Base-by-base conservation (phyloP, 1,139 yeast genomes). In the Groenewaldozyma auringiensis region DNA sequence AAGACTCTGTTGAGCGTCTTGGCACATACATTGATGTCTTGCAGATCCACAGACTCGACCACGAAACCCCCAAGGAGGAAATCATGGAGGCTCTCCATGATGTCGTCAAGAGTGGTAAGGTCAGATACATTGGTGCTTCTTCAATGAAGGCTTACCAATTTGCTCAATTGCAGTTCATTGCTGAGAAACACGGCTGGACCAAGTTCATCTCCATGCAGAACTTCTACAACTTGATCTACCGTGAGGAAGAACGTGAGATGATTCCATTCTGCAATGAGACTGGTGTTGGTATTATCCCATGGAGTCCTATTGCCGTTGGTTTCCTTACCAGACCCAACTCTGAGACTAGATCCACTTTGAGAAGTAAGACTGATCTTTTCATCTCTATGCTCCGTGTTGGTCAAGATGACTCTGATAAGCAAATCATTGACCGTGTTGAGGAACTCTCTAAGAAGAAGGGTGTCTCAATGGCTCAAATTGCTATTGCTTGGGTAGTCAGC, bases 11-110 rank as follows among this genome's bases (percentile, higher is more conserved):
- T 14, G 62, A 74, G 43, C 67, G 95, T 49, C 70, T 87, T 47
- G 63, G 75, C 14, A 83, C 94, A 0, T 84, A 84, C 58, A 66
- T 87, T 52, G 95, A 87, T 62, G 69, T 85, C 53, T 84, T 85
- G 1, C 85, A 83, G 63, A 69, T 86, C 60, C 96, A 86, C 63
- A 64, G 81, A 48, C 65, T 66, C 34, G 82, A 77, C 52, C 51
- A 55, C 27, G 56, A 62, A 0, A 67, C 72, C 3, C 72, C 76
- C 37, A 65, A 67, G 45, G 69, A 68, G 46, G 82, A 78, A 53
- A 71, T 71, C 37, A 76, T 78, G 81, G 67, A 61, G 51, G 73
- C 81, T 1, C 64, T 78, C 51, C 72, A 78, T 53, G 77, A 73
- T 53, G 66, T 74, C 34, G 75, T 77, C 22, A 69, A 68, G 48